Evolutionary conservation across 1,284 basidiomycete genomes (phyloP), one percentile per base, ranked within the genome.

Genomic region (Trametes versicolor): DNA sequence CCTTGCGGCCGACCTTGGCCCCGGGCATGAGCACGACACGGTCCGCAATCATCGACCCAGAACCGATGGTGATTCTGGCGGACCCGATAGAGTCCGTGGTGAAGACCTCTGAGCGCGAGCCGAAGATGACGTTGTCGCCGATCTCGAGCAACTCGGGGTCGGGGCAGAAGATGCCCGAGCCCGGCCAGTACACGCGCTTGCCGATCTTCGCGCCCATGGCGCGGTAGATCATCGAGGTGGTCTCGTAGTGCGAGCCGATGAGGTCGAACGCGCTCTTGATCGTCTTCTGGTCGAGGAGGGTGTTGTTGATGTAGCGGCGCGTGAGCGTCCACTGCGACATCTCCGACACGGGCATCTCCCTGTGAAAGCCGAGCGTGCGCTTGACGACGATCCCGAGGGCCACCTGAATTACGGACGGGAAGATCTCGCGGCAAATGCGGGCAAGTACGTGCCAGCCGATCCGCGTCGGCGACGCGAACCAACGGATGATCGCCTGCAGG

Each of bases 41-140:
- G 69, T 83, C 82, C 13, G 81, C 81, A 43, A 83, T 79, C 82
- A 83, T 83, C 36, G 81, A 81, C 50, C 82, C 82, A 53, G 74
- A 73, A 19, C 73, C 79, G 61, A 83, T 78, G 10, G 73, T 68
- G 48, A 83, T 79, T 58, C 76, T 79, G 13, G 65, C 76, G 8
- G 80, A 73, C 8, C 82, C 81, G n/a, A 79, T 62, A 25, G 75
- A 73, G 70, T 83, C 82, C 0, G 78, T 78, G 10, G 81, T 82
- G 62, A 81, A 80, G 4, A 83, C 64, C 68, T 79, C 78, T 7
- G 80, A 79, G 47, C 78, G 78, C 32, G 80, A 81, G 25, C 82
- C 82, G 69, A 82, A 82, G 23, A 82, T 78, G 36, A 82, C 81
- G 63, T 82, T 79, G 68, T 82, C 76, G 27, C 81, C 81, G 36